Evolutionary conservation across 108 stramenopile species (phyloP), one percentile per base, ranked within the genome.

Genomic region (Fragilariopsis cylindrus): DNA sequence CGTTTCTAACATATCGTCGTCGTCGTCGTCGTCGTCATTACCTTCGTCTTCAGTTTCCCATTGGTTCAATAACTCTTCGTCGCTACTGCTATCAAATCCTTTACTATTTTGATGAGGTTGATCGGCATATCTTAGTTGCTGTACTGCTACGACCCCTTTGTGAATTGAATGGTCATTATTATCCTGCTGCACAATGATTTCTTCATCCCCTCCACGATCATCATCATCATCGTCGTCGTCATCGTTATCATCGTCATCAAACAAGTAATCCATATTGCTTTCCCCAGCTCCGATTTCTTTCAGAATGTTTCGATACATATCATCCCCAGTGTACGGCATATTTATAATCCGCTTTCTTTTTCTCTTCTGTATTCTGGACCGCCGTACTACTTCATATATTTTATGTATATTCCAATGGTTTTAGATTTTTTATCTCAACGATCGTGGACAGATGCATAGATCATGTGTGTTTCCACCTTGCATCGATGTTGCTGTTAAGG

Each of bases 201-300:
- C 45, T 16, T 41, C 16, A 12, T 56, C 66, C 9, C 47, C 49
- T 15, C 19, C 21, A 8, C 18, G 46, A 40, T 48, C 47, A 12
- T 30, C 54, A 21, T 47, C 1, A 7, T 60, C 50, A 0, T 54
- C 69, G 15, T 53, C 19, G 42, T 11, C 58, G 8, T 53, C 69
- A 4, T 72, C 71, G 3, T 60, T 44, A n/a, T 40, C 39, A 46
- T 39, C 30, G 2, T 72, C 71, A 43, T 72, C 71, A 41, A 70
- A 70, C 53, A 70, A 55, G 48, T 70, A 54, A 8, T 56, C 53
- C 53, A 57, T 70, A 54, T 19, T 21, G 8, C 13, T 57, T 30
- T 55, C 53, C 11, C 48, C 65, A 21, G 65, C 65, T 47, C 65
- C 65, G 12, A 67, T 67, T n/a, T 67, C 65, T 44, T 48, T 67